Evolutionary conservation across 1,284 basidiomycete genomes (phyloP).

Genomic region (Erythrobasidium hasegawianum): DNA sequence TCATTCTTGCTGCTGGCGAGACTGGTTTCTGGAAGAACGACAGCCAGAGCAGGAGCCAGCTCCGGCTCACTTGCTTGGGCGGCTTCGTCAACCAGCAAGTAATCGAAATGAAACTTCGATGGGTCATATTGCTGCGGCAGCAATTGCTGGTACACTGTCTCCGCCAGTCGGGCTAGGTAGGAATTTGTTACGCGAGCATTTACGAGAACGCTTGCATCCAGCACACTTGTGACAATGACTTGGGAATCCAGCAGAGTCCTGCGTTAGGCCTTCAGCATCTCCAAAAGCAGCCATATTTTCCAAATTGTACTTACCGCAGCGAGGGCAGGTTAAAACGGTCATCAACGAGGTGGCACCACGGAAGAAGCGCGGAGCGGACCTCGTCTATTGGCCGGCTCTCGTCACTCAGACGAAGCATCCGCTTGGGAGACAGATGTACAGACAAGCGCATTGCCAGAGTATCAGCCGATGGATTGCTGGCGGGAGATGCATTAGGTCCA

Average conservation of each 20-base stretch:
- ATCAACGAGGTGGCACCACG: slow-evolving; percentile 42
- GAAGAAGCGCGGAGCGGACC: slow-evolving; percentile 42
- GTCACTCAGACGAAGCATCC: slow-evolving; percentile 48
- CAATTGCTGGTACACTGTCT: slow-evolving; percentile 28
- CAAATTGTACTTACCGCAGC: slow-evolving; percentile 26
- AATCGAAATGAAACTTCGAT: slow-evolving; percentile 48
- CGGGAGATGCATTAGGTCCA: background rate
- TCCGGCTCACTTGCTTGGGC: slow-evolving; percentile 52
- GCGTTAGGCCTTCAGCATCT: slow-evolving; percentile 26
- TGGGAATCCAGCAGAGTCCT: slow-evolving; percentile 45
- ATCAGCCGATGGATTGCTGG: slow-evolving; percentile 49
- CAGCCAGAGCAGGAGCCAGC: slow-evolving; percentile 47
- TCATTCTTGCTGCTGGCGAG: slow-evolving; percentile 16
- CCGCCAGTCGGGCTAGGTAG: slow-evolving; percentile 45
- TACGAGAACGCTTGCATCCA: slow-evolving; percentile 49
- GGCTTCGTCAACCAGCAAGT: slow-evolving; percentile 51
- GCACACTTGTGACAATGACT: slow-evolving; percentile 48
- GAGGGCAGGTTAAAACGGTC: slow-evolving; percentile 44
- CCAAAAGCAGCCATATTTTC: slow-evolving; percentile 6
- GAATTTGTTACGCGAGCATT: slow-evolving; percentile 46
- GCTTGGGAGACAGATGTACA: slow-evolving; percentile 33
- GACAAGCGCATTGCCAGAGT: slow-evolving; percentile 49
- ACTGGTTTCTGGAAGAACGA: slow-evolving; percentile 43
- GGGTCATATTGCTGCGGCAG: slow-evolving; percentile 34
- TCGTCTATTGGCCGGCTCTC: slow-evolving; percentile 50